phyloP scores from a whole-genome alignment of 768 basidiomycete genomes.

The Phylloporus arenicola region DNA sequence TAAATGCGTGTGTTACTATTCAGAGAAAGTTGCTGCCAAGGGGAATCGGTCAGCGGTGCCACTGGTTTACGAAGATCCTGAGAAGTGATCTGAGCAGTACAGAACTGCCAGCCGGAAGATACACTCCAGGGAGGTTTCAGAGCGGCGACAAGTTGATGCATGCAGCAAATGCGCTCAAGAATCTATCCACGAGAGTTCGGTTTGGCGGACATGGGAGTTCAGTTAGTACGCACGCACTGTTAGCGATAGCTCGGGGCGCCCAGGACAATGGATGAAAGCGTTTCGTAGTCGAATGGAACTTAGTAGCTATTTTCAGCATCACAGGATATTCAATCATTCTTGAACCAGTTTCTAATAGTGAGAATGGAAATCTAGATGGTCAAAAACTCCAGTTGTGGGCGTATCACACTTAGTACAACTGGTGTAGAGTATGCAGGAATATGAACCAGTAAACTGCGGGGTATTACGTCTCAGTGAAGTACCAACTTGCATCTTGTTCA shows the following conservation, averaged over 20 bases:
- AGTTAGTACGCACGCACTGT: neutral
- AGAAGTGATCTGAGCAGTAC: neutral
- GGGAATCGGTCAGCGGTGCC: neutral
- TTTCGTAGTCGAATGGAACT: too few species aligned
- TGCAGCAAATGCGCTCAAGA: too few species aligned
- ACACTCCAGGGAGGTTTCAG: neutral
- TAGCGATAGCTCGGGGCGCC: neutral
- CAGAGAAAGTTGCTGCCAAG: slow-evolving; percentile 5
- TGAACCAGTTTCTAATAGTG: too few species aligned
- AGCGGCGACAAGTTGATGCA: neutral
- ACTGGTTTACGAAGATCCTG: neutral
- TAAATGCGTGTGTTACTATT: slow-evolving; percentile 35
- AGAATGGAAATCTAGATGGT: too few species aligned
- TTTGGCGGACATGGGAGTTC: neutral
- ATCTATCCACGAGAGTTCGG: too few species aligned
- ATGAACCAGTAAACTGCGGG: neutral
- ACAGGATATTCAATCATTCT: too few species aligned
- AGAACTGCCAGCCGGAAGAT: neutral
- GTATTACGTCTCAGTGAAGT: neutral
- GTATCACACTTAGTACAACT: neutral
- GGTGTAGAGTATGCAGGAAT: neutral
- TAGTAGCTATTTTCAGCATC: too few species aligned
- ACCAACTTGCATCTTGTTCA: neutral
- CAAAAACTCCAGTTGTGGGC: neutral
- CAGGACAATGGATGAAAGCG: too few species aligned